A percentile compares a stretch with the other conserved stretches of the same genome.
These are phyloP conservation scores for Pythium guiyangense DNA, from an alignment of 352 stramenopile species.

Conservation along the genomic window DNA sequence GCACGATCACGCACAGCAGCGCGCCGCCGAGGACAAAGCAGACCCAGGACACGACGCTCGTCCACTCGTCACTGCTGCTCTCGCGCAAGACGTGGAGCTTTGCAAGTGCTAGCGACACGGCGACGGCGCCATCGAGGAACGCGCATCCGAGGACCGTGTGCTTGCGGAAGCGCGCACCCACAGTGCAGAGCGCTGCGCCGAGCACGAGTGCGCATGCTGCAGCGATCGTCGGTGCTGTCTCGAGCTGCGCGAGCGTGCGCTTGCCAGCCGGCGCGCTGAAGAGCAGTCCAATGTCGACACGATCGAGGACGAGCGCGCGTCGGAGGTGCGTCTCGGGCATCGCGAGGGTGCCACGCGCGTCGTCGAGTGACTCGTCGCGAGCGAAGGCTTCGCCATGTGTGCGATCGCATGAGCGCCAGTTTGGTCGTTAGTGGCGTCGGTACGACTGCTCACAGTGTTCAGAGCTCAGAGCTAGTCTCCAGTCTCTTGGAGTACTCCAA, in stretches of 20 bases:
- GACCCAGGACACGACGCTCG: constrained; percentile 27
- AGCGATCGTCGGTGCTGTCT: constrained; percentile 17
- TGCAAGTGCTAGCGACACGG: constrained; percentile 16
- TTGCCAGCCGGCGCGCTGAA: constrained; percentile 12
- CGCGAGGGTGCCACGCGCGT: too few relatives aligned
- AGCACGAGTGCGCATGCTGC: constrained; percentile 11
- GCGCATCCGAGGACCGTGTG: constrained; percentile 16
- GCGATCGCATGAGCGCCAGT: too few relatives aligned
- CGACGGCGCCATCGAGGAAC: constrained; percentile 20
- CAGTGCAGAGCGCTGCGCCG: constrained; percentile 10
- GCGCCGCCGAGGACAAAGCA: constrained; percentile 34
- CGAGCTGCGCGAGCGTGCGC: constrained; percentile 14
- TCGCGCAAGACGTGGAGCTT: constrained; percentile 4
- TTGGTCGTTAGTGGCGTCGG: too few relatives aligned
- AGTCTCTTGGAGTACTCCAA: too few relatives aligned
- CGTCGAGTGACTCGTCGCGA: too few relatives aligned
- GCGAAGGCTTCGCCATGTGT: too few relatives aligned
- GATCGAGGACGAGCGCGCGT: constrained; percentile 6
- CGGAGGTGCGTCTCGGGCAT: not conserved
- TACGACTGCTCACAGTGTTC: too few relatives aligned
- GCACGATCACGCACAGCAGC: constrained; percentile 20
- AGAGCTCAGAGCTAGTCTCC: too few relatives aligned
- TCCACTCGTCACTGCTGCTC: constrained; percentile 11
- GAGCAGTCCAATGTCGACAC: constrained; percentile 13
- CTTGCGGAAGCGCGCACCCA: constrained; percentile 15